Conservation (phyloP, 768 basidiomycete genomes). For the Suillus discolor region DNA sequence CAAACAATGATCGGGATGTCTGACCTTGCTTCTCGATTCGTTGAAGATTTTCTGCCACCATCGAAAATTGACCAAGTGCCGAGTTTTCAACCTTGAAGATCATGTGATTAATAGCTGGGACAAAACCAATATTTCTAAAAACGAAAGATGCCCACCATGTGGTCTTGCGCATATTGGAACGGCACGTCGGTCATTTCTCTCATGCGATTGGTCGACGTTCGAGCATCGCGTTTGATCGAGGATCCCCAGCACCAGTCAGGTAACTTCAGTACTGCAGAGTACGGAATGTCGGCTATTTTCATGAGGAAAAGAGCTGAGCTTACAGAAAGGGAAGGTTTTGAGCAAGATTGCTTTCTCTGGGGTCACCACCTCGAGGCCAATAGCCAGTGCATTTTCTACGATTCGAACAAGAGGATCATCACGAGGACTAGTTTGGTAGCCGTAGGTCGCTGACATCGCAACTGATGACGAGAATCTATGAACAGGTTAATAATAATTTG, state of each 20-base stretch:
- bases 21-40: constrained; percentile 19
- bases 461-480: constrained; percentile 35
- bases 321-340: neutral
- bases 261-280: no score
- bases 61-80: neutral
- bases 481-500: neutral
- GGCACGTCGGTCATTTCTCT: no score
- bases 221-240: no score
- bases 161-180: no score
- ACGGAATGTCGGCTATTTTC: no score
- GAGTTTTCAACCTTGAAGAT: neutral
- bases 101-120: neutral
- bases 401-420: constrained; percentile 15
- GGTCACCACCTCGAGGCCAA: neutral
- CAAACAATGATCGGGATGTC: constrained; percentile 1
- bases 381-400: constrained; percentile 4
- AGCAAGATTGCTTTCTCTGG: constrained; percentile 11
- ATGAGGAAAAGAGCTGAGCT: no score
- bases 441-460: constrained; percentile 18
- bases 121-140: no score
- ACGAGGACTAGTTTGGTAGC: constrained; percentile 18
- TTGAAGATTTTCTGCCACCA: constrained; percentile 17
- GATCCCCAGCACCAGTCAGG: no score
- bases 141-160: no score
- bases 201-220: no score